Evolutionary conservation across 805 yeast species (phyloP).

Genomic region (Maudiozyma serrabonitensis): DNA sequence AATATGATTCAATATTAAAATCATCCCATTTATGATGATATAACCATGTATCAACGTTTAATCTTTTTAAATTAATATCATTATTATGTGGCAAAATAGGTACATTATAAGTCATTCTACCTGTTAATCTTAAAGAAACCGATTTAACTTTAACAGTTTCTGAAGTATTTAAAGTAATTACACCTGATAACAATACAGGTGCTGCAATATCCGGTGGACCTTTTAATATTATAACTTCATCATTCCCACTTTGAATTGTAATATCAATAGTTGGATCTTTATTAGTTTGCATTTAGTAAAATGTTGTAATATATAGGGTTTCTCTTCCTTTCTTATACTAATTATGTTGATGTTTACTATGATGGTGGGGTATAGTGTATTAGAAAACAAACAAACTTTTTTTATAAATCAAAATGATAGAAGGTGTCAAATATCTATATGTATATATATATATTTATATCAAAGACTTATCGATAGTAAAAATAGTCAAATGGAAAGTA

Average conservation of each 20-base stretch:
- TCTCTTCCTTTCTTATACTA: neutral
- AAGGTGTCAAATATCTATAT: too few relatives aligned
- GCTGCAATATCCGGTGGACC: slow-evolving; percentile 74
- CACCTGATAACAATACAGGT: slow-evolving; percentile 66
- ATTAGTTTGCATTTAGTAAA: neutral
- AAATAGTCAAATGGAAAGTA: too few relatives aligned
- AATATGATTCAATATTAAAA: slow-evolving; percentile 40
- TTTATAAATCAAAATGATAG: too few relatives aligned
- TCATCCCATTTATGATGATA: slow-evolving; percentile 77
- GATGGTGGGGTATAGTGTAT: too few relatives aligned
- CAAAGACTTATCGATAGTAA: too few relatives aligned
- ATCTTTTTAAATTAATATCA: neutral
- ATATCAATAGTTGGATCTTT: slow-evolving; percentile 33
- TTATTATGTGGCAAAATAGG: slow-evolving; percentile 19
- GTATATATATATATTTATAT: too few relatives aligned
- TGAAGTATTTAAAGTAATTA: slow-evolving; percentile 59
- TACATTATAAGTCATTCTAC: slow-evolving; percentile 59
- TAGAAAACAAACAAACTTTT: too few relatives aligned
- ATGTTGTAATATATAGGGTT: neutral
- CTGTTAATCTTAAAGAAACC: slow-evolving; percentile 53
- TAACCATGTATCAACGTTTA: slow-evolving; percentile 47
- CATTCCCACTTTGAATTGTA: slow-evolving; percentile 56
- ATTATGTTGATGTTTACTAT: too few relatives aligned
- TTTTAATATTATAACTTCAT: slow-evolving; percentile 70
- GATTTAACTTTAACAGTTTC: slow-evolving; percentile 68